A percentile compares a stretch with the other conserved stretches of the same genome.
Conservation (phyloP, 768 basidiomycete species). For the Hypholoma fasciculare region DNA sequence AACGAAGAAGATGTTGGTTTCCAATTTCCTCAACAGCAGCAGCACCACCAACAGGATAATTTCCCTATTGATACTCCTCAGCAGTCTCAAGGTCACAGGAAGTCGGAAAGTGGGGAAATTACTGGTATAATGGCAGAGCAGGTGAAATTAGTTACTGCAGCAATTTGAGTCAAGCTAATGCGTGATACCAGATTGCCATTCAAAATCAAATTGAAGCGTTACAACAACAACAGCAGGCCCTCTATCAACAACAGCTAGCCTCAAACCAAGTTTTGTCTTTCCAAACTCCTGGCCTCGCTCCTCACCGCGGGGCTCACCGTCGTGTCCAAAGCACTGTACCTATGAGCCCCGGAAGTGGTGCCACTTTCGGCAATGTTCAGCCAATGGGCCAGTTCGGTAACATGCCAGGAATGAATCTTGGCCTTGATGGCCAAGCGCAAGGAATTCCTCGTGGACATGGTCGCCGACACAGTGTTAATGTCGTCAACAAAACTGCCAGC, state of each 20-base stretch:
- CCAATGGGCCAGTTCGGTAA: conserved; percentile 71
- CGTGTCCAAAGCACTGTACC: conserved; percentile 88
- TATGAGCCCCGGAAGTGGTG: conserved; percentile 41
- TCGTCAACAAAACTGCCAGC: conserved; percentile 70
- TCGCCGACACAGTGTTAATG: conserved; percentile 88
- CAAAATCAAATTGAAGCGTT: conserved; percentile 90
- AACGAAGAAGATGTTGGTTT: conserved; percentile 81
- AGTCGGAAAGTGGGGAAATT: conserved; percentile 73
- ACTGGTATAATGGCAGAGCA: conserved; percentile 95
- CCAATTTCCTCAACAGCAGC: conserved; percentile 80
- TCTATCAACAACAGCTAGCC: conserved; percentile 89
- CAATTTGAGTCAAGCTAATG: conserved; percentile 3
- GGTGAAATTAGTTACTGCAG: conserved; percentile 49
- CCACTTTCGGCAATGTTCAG: conserved; percentile 45
- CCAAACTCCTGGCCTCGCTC: conserved; percentile 73
- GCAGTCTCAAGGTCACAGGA: conserved; percentile 46
- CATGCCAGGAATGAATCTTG: conserved; percentile 50
- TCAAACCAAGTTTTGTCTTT: conserved; percentile 84
- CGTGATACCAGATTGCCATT: conserved; percentile 64
- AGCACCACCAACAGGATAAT: conserved; percentile 37
- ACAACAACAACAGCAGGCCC: conserved; percentile 87
- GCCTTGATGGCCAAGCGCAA: conserved; percentile 63
- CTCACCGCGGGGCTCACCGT: conserved; percentile 63
- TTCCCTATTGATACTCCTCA: conserved; percentile 29
- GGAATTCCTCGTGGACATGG: conserved; percentile 83